Percentiles rank a stretch among this genome's conserved stretches.
These are phyloP conservation scores for Phytophthora tentaculata DNA, from an alignment of 352 stramenopile genomes.

Conservation along the genomic window DNA sequence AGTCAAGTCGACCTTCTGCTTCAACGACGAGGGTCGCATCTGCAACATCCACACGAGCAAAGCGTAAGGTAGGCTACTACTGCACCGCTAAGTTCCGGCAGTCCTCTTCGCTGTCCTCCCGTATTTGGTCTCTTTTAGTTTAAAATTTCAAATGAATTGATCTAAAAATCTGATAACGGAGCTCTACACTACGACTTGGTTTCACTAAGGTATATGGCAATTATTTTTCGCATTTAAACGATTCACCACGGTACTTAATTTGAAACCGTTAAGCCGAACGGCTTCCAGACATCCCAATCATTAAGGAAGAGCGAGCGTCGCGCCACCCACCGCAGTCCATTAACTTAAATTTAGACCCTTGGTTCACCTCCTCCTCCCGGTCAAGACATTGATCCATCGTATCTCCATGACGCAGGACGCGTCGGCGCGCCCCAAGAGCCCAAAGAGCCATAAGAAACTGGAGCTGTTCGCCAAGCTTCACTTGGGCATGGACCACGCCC, in stretches of 20 bases:
- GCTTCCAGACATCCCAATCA: background rate
- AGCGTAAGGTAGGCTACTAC: slow-evolving; percentile 24
- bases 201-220: background rate
- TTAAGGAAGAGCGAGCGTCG: background rate
- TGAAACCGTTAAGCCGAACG: background rate
- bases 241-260: background rate
- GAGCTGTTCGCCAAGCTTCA: slow-evolving; percentile 53
- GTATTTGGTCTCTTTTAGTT: background rate
- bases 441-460: slow-evolving; percentile 24
- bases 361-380: background rate
- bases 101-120: slow-evolving; percentile 1
- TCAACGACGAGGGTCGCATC: slow-evolving; percentile 49
- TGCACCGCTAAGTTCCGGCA: no score
- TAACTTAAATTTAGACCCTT: background rate
- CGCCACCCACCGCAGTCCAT: background rate
- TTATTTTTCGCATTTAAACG: slow-evolving; percentile 9
- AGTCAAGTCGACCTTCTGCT: slow-evolving; percentile 56
- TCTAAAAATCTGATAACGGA: background rate
- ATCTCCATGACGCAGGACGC: slow-evolving; percentile 20
- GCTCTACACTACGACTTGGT: background rate
- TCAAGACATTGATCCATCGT: slow-evolving; percentile 11
- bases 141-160: no score
- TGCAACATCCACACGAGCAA: slow-evolving; percentile 58
- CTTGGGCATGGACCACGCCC: slow-evolving; percentile 59
- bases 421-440: slow-evolving; percentile 18